Conservation (phyloP, 176 grass and related monocot genomes). For the Triticum monococcum region DNA sequence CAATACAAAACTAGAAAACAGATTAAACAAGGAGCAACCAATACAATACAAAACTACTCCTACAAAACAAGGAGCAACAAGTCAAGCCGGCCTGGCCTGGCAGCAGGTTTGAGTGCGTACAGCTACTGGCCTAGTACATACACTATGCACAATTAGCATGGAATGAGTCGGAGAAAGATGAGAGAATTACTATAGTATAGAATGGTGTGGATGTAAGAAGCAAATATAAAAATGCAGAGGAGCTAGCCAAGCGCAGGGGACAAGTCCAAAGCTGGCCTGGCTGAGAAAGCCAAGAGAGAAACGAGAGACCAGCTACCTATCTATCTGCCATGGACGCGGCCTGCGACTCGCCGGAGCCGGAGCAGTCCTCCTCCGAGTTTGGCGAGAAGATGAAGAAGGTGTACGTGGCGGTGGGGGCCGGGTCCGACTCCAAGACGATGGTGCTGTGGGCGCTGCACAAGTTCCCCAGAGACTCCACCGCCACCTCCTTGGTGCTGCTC, state of each 20-base stretch:
- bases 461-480: conserved; percentile 4
- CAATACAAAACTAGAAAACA: too few species aligned
- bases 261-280: conserved; percentile 1
- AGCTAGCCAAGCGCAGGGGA: background rate
- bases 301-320: background rate
- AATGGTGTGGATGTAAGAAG: too few species aligned
- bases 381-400: conserved; percentile 20
- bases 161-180: background rate
- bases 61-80: background rate
- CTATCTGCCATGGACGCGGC: background rate
- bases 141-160: background rate
- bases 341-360: conserved; percentile 6
- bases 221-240: background rate
- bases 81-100: background rate
- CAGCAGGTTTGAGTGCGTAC: background rate
- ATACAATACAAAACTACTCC: too few species aligned
- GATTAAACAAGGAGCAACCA: background rate
- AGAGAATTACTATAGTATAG: background rate
- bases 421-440: conserved; percentile 20
- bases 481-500: conserved; percentile 41
- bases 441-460: conserved; percentile 60
- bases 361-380: background rate
- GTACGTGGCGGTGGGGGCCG: conserved; percentile 35
- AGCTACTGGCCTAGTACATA: background rate
- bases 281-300: background rate